Percentiles rank a stretch among this genome's conserved stretches.
Evolutionary conservation across 2,329 filamentous ascomycete species (phyloP).

Genomic region (Triangularia verruculosa): DNA sequence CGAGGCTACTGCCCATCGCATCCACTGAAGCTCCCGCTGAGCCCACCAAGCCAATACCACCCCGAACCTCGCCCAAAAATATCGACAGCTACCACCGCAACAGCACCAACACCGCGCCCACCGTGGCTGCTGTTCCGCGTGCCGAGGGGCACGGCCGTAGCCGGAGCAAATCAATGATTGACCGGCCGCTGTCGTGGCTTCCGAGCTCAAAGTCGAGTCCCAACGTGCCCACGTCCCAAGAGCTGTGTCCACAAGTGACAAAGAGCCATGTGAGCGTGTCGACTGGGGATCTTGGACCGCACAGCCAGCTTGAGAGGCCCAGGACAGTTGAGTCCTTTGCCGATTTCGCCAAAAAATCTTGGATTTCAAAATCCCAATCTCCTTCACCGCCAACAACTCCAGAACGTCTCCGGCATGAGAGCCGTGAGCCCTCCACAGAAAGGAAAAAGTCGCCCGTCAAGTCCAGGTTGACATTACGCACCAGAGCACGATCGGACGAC

Average conservation of each 20-base stretch:
- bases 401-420: constrained; percentile 28
- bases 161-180: constrained; percentile 47
- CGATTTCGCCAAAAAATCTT: constrained; percentile 50
- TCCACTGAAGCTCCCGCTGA: background rate
- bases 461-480: constrained; percentile 20
- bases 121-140: constrained; percentile 19
- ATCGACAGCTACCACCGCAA: background rate
- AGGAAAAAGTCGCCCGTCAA: constrained; percentile 14
- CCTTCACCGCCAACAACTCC: constrained; percentile 42
- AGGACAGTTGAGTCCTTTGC: constrained; percentile 46
- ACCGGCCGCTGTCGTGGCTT: constrained; percentile 53
- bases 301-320: constrained; percentile 35
- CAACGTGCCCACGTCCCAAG: constrained; percentile 35
- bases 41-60: background rate
- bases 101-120: background rate
- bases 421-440: constrained; percentile 18
- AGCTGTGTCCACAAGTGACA: constrained; percentile 24
- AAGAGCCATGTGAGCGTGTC: constrained; percentile 24
- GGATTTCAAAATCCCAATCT: constrained; percentile 49
- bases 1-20: background rate
- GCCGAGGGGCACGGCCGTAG: constrained; percentile 38
- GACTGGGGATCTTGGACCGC: constrained; percentile 15
- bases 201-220: constrained; percentile 43
- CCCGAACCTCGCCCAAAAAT: background rate
- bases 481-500: constrained; percentile 29